Evolutionary conservation across 805 yeast genomes (phyloP), one percentile per base, ranked within the genome.

Genomic region (Metschnikowia cubensis): DNA sequence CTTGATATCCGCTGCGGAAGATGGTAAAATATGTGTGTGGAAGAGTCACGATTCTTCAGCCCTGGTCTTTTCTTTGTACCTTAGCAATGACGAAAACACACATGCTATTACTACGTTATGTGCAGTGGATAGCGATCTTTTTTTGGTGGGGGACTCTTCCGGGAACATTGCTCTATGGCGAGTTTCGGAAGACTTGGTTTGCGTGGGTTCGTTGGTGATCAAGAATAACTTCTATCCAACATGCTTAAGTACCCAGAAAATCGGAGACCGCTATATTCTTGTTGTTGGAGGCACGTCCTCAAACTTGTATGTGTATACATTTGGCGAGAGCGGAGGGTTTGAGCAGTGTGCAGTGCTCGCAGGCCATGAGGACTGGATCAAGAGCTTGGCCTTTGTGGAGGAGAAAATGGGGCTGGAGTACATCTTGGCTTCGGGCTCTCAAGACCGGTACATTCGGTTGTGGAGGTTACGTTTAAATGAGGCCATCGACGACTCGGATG

Each of bases 341-440:
- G 47, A 59, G 7, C 71, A 69, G 47, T 71, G 75, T 31, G 86
- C 90, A 0, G 70, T 70, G 7, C 67, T 94, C 33, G 77, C 83
- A 25, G 99, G 99, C 4, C 99, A 94, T 65, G 99, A 94, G 67
- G 97, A 91, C 67, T 94, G 99, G 99, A 80, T 94, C 45, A 86
- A 87, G 62, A 76, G 89, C 13, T 68, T 94, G 31, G 76, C 83
- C 1, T 81, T 89, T 61, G 81, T 77, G 35, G 67, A 75, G 50
- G 70, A 70, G 36, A 75, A 70, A 17, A 65, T 67, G 0, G 73
- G 73, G 6, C 80, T 76, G 20, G 83, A 81, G 52, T 81, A 77
- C 58, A 63, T 88, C 2, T 71, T 94, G 25, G 98, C 98, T 4
- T 81, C 87, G 49, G 98, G 96, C 0, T 85, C 96, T 1, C 96